Evolutionary conservation across 768 basidiomycete species (phyloP), one percentile per base, ranked within the genome.

Genomic region (Kondoa malvinella): DNA sequence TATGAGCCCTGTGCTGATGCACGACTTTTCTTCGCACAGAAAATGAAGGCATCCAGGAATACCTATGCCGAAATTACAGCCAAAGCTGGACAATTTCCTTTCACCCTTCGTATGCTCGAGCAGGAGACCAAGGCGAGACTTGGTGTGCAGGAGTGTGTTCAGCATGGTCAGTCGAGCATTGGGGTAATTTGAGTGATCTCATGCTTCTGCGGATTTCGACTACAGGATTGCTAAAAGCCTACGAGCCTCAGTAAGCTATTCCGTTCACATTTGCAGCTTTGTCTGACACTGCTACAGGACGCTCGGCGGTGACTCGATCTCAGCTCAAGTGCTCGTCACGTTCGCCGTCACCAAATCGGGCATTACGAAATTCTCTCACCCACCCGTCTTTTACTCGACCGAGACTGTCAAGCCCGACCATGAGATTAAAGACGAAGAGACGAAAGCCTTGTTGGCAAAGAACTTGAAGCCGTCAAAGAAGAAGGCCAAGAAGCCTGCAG

Each of bases 81-180:
- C 82, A 97, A 96, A 79, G 89, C 95, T 56, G 94, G 94, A 29
- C 83, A 90, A 2, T 97, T 99, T 85, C 94, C 95, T 34, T 96
- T 99, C 82, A 96, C 92, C 74, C 83, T 99, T 71, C 89, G 95
- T 70, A 82, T 82, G 59, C 82, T 97, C 68, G 94, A 94, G 71
- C 94, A 97, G 75, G 94, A 97, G 82, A 92, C 92, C 79, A 84
- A 89, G 65, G 87, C 90, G 30, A 86, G 94, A 40, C 86, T 97
- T 82, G 95, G 94, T 72, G 82, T 97, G 34, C 87, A 88, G 76
- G 95, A 97, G 80, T 92, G 94, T 61, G 90, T 92, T 40, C 87
- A 92, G 76, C 95, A 99, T 77, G 85, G 84, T 74, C 82, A 96
- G 59, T 97, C 70, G 90, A 90, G 78, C 89, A 91, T 58, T 96